Percentiles rank a stretch among this genome's conserved stretches.
These are phyloP conservation scores for Blastocladiella emersonii DNA, from an alignment of 371 early-diverging fungal genomes.

Conservation along the genomic window DNA sequence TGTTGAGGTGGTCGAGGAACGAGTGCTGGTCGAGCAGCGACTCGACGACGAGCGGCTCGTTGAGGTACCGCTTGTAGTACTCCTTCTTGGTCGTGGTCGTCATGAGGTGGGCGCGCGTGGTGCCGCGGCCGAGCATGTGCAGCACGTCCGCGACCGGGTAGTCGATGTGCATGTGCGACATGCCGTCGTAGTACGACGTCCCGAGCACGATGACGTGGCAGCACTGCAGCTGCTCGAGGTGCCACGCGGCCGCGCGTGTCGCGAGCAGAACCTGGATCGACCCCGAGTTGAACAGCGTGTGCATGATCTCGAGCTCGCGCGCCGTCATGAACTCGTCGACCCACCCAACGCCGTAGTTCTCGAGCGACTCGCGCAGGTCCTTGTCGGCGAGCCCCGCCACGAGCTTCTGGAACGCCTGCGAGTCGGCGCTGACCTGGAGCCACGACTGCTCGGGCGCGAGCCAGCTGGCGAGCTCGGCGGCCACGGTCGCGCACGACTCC, in stretches of 20 bases:
- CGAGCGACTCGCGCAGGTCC: slow-evolving; percentile 50
- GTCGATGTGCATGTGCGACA: slow-evolving; percentile 87
- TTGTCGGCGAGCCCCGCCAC: slow-evolving; percentile 56
- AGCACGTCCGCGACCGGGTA: slow-evolving; percentile 86
- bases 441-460: slow-evolving; percentile 56
- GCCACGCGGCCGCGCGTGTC: slow-evolving; percentile 82
- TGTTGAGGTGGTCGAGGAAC: slow-evolving; percentile 89
- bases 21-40: slow-evolving; percentile 69
- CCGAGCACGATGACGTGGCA: slow-evolving; percentile 91
- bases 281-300: slow-evolving; percentile 58
- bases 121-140: slow-evolving; percentile 92
- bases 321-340: slow-evolving; percentile 70
- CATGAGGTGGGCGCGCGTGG: slow-evolving; percentile 37
- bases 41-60: slow-evolving; percentile 88
- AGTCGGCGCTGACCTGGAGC: slow-evolving; percentile 32
- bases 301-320: slow-evolving; percentile 50
- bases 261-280: slow-evolving; percentile 82
- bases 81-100: slow-evolving; percentile 86
- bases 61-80: slow-evolving; percentile 89
- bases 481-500: slow-evolving; percentile 80
- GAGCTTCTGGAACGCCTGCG: slow-evolving; percentile 46
- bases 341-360: slow-evolving; percentile 67
- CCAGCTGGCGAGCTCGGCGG: slow-evolving; percentile 55
- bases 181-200: slow-evolving; percentile 83
- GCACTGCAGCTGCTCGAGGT: slow-evolving; percentile 48